phyloP scores from a whole-genome alignment of 805 yeast genomes.

The Ogataea trehaloabstinens region DNA sequence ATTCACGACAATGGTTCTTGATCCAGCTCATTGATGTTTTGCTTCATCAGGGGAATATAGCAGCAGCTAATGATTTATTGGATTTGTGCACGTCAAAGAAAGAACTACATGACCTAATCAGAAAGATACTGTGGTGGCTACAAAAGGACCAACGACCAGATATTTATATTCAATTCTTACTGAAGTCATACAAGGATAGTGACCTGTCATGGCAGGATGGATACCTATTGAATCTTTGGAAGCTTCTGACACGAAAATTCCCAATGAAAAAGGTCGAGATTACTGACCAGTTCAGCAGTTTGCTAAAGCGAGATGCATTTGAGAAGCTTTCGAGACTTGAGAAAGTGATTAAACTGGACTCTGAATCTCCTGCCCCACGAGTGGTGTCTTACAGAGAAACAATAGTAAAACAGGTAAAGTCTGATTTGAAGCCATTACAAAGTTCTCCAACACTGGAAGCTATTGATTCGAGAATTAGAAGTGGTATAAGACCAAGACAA shows the following conservation, averaged over 20 bases:
- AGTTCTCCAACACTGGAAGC: slow-evolving; percentile 15
- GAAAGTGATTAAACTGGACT: slow-evolving; percentile 5
- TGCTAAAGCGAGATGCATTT: slow-evolving; percentile 4
- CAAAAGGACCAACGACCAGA: slow-evolving; percentile 20
- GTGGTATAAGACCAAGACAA: slow-evolving; percentile 25
- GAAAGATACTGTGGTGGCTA: slow-evolving; percentile 15
- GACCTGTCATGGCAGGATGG: slow-evolving; percentile 16
- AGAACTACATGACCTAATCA: slow-evolving; percentile 11
- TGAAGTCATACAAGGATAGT: slow-evolving; percentile 27
- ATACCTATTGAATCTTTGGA: slow-evolving; percentile 22
- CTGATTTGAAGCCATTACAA: slow-evolving; percentile 5
- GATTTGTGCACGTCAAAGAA: slow-evolving; percentile 4
- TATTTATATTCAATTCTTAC: slow-evolving; percentile 17
- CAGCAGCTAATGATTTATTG: slow-evolving; percentile 8
- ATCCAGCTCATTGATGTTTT: slow-evolving; percentile 17
- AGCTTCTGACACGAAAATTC: slow-evolving; percentile 15
- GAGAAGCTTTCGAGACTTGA: slow-evolving; percentile 4
- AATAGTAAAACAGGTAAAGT: slow-evolving; percentile 7
- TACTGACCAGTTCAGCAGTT: slow-evolving; percentile 11
- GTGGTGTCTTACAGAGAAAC: slow-evolving; percentile 3
- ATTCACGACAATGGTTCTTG: slow-evolving; percentile 6
- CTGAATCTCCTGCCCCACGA: neutral
- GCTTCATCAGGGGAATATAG: slow-evolving; percentile 16
- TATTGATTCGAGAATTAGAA: slow-evolving; percentile 22
- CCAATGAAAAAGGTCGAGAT: slow-evolving; percentile 21